A percentile compares a stretch with the other conserved stretches of the same genome.
phyloP scores from a whole-genome alignment of 352 stramenopile species.

The Thraustochytrium striatum region DNA sequence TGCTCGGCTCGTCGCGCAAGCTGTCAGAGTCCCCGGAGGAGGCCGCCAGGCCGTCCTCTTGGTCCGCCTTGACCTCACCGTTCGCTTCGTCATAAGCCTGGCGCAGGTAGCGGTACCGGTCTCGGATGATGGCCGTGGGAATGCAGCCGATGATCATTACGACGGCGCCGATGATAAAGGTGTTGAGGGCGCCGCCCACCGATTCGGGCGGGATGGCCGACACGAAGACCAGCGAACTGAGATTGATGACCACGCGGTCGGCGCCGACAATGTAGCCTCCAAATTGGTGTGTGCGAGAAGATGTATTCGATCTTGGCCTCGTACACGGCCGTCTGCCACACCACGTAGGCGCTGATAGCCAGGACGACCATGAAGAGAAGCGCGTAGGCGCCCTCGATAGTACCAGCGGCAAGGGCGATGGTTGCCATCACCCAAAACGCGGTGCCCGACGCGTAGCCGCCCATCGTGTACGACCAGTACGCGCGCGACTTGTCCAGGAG shows the following conservation, averaged over 20 bases:
- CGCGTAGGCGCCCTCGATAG: not conserved
- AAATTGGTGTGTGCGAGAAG: not conserved
- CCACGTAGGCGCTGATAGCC: conserved; percentile 7
- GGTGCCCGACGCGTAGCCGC: conserved; percentile 13
- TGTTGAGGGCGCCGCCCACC: not conserved
- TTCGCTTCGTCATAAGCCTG: conserved; percentile 5
- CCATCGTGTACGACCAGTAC: conserved; percentile 17
- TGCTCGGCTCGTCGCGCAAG: too few relatives aligned
- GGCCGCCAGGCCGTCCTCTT: too few relatives aligned
- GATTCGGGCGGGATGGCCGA: not conserved
- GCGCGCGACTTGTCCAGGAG: not conserved
- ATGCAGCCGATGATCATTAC: conserved; percentile 31
- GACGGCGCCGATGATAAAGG: conserved; percentile 8
- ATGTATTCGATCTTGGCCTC: conserved; percentile 37
- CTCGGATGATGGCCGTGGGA: not conserved
- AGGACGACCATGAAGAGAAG: conserved; percentile 1
- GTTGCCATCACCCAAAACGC: conserved; percentile 27
- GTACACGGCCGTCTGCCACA: conserved; percentile 27
- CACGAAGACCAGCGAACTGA: conserved; percentile 15
- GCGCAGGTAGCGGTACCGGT: conserved; percentile 2
- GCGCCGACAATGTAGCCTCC: conserved; percentile 8
- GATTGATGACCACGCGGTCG: conserved; percentile 25
- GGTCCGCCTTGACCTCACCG: not conserved
- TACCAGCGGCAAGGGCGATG: not conserved
- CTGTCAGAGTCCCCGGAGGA: too few relatives aligned